phyloP scores from a whole-genome alignment of 805 yeast species.

The Priceomyces carsonii region DNA sequence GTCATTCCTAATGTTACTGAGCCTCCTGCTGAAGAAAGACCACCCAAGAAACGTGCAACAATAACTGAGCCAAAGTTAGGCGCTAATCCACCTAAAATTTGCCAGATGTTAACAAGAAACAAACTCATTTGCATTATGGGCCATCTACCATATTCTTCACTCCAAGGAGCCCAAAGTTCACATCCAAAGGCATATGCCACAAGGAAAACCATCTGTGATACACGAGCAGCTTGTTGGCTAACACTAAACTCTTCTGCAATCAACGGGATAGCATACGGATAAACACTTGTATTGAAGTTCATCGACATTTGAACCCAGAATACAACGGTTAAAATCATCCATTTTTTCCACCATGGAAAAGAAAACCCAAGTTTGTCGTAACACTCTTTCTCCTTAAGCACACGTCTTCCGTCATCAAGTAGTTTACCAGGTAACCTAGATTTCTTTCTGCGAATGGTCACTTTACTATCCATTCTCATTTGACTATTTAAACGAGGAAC shows the following conservation, averaged over 20 bases:
- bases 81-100: conserved; percentile 30
- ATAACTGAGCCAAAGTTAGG: conserved; percentile 27
- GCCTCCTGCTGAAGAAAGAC: conserved; percentile 34
- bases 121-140: conserved; percentile 31
- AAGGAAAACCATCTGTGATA: conserved; percentile 30
- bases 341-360: conserved; percentile 31
- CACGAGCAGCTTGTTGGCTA: conserved; percentile 22
- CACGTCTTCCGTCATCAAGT: conserved; percentile 26
- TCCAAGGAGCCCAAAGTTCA: conserved; percentile 38
- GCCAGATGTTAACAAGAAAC: conserved; percentile 33
- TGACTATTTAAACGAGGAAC: conserved; percentile 4
- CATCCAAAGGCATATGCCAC: conserved; percentile 33
- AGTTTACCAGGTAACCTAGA: conserved; percentile 16
- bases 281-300: conserved; percentile 42
- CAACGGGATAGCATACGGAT: conserved; percentile 21
- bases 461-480: conserved; percentile 6
- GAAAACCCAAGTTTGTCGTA: conserved; percentile 35
- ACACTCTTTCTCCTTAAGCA: conserved; percentile 32
- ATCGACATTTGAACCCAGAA: conserved; percentile 40
- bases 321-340: conserved; percentile 36
- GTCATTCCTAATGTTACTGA: conserved; percentile 35
- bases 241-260: conserved; percentile 23
- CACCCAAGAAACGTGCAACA: conserved; percentile 28
- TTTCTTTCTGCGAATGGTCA: conserved; percentile 6
- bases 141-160: conserved; percentile 36